Evolutionary conservation across 1,139 yeast genomes (phyloP).

Genomic region (Candida tropicalis): DNA sequence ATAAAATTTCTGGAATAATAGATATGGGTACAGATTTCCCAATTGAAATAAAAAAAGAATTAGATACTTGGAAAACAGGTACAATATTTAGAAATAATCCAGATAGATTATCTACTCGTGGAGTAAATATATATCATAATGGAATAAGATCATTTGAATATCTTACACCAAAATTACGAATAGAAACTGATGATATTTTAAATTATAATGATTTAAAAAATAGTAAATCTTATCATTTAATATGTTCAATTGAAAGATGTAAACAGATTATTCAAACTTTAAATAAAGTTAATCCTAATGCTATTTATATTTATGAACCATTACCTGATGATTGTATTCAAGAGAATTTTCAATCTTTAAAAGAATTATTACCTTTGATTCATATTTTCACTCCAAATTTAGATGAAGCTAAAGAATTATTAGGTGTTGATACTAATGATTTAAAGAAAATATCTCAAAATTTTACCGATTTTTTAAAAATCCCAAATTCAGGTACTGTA

Average conservation of each 20-base stretch:
- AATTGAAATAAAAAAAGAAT: slow-evolving; percentile 36
- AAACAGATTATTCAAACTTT: slow-evolving; percentile 44
- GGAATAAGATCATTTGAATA: slow-evolving; percentile 54
- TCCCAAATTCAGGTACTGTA: slow-evolving; percentile 50
- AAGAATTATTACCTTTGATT: slow-evolving; percentile 45
- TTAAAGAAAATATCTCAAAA: slow-evolving; percentile 41
- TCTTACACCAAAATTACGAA: slow-evolving; percentile 63
- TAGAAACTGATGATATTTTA: slow-evolving; percentile 61
- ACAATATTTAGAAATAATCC: slow-evolving; percentile 53
- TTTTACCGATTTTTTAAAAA: slow-evolving; percentile 43
- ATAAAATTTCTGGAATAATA: slow-evolving; percentile 62
- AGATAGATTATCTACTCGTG: slow-evolving; percentile 70
- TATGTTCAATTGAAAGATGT: slow-evolving; percentile 72
- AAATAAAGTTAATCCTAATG: slow-evolving; percentile 23
- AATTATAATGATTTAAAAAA: slow-evolving; percentile 32
- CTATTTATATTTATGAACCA: slow-evolving; percentile 79
- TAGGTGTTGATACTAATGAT: slow-evolving; percentile 15
- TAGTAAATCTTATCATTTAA: slow-evolving; percentile 64
- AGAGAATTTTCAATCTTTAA: slow-evolving; percentile 46
- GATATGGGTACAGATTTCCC: slow-evolving; percentile 87
- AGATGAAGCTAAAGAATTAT: slow-evolving; percentile 63
- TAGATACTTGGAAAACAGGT: slow-evolving; percentile 66
- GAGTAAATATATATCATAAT: slow-evolving; percentile 70
- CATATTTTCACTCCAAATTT: slow-evolving; percentile 81
- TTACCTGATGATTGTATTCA: slow-evolving; percentile 73